Base-by-base conservation (phyloP, 2,329 filamentous ascomycete species). In the Bimuria novae-zelandiae region DNA sequence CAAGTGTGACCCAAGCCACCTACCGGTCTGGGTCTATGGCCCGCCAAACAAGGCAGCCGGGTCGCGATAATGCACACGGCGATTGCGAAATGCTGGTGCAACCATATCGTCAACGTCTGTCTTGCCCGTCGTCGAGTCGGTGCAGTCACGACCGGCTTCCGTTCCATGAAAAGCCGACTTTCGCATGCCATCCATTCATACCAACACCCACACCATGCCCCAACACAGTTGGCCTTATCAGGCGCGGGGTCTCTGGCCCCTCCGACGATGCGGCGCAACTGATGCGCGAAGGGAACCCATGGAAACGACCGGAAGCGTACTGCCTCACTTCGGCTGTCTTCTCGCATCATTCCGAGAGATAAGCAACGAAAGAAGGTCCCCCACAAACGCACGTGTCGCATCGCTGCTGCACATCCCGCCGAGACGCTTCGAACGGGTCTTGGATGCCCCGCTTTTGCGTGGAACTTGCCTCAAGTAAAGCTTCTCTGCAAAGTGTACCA, bases 161-260 rank as follows among this genome's bases (percentile, higher is more conserved):
- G 48, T 53, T 68, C 68, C 66, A 65, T 61, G 55, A 53, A 56
- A 64, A 63, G 60, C 68, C 69, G 68, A 67, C 50, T 58, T 61
- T 51, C 54, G 29, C 56, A 51, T 54, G 52, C 63, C 64, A 60
- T 55, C 61, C 55, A 60, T 55, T 60, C 55, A 46, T 61, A 55
- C 51, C 61, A 57, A 65, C 69, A 69, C 67, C 60, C 61, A 47
- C 60, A 50, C 49, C 52, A 61, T 47, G 29, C 50, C 62, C 47
- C 59, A 64, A 54, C 57, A 59, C 60, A 33, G 70, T 70, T 70
- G 69, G 69, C 56, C 62, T 70, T 69, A 65, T 69, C 66, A 54
- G 33, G 54, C 60, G 65, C 63, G 67, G 63, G 64, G 64, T 63
- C 39, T 40, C 44, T 42, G 52, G 51, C 48, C 51, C 61, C 69